Evolutionary conservation across 2,329 filamentous ascomycete species (phyloP), one percentile per base, ranked within the genome.

Genomic region (Penicillium capsulatum): DNA sequence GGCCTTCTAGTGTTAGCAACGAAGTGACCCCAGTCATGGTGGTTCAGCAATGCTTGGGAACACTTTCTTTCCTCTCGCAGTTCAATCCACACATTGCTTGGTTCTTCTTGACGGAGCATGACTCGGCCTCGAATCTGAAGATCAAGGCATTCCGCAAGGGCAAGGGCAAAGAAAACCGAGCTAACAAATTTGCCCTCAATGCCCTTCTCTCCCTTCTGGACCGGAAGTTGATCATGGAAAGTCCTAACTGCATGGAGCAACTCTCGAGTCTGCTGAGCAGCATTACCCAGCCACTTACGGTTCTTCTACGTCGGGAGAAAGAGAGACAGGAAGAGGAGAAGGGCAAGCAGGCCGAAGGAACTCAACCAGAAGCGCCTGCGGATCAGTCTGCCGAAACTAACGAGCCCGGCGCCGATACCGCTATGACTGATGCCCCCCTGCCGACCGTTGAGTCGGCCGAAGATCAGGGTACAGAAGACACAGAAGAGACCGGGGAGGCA

Each of bases 171-270:
- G 91, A 95, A 50, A 80, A 73, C 51, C 94, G 85, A 64, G 82
- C 86, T 17, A 82, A 83, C 52, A 92, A 87, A 61, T 98, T 85
- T 61, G 89, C 94, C 7, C 78, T 98, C 61, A 98, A 98, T 62
- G 89, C 90, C 10, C 71, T 98, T 19, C 75, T 98, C 32, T 83
- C 81, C 45, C 75, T 98, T 4, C 76, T 98, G 15, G 92, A 97
- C 60, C 85, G 92, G n/a, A 86, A 89, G 50, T 74, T 97, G 45
- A 90, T 98, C 49, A 94, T 95, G 69, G 92, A 98, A 67, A 98
- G 89, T 66, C 90, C 91, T n/a, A 77, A 83, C 5, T 91, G 95
- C 40, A 97, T 98, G 90, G 91, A 95, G 54, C 83, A 89, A 47
- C 76, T 98, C 17, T 92, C 92, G 2, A 82, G 84, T 48, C 72